Evolutionary conservation across 2,329 filamentous ascomycete genomes (phyloP), one percentile per base, ranked within the genome.

Genomic region (Sporothrix schenckii): DNA sequence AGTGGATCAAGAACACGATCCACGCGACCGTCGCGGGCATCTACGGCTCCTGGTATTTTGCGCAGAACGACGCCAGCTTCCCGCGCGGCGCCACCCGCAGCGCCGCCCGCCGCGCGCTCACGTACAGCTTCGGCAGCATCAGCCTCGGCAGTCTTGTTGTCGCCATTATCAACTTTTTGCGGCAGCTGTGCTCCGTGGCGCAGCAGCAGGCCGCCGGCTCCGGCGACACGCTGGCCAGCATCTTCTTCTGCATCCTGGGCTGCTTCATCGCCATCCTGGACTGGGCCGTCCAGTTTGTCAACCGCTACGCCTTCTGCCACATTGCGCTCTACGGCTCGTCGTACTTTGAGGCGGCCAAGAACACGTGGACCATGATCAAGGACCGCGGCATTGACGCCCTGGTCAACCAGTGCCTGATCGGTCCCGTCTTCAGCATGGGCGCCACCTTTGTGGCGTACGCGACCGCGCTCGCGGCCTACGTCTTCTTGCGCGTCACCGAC

Each of bases 21-120:
- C 93, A 98, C 78, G 91, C 91, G 1, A 93, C 89, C 30, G 91
- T 97, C 71, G 91, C 93, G 0, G 94, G 94, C 0, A 89, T 97
- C 0, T 97, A 97, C 76, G 94, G 93, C 0, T 91, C 91, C 0
- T 98, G 94, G 94, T 98, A 97, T 82, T 97, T 97, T 78, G 91
- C 87, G 73, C 50, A 21, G 54, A 24, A 34, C 27, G 80, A 87
- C 0, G 81, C 84, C 70, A 86, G 88, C 56, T 91, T 92, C 76
- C 93, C 94, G 41, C 89, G 87, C 73, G 89, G 89, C 13, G 89
- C 92, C 0, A 97, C 94, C 0, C 88, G 93, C 14, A 92, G 92
- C n/a, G 92, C 94, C 0, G 86, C 95, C 74, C 90, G 87, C 75
- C 88, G 94, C 16, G 88, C 93, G 0, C 83, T 95, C 72, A 97